phyloP scores from a whole-genome alignment of 306 rosid species.

The Dryas octopetala region DNA sequence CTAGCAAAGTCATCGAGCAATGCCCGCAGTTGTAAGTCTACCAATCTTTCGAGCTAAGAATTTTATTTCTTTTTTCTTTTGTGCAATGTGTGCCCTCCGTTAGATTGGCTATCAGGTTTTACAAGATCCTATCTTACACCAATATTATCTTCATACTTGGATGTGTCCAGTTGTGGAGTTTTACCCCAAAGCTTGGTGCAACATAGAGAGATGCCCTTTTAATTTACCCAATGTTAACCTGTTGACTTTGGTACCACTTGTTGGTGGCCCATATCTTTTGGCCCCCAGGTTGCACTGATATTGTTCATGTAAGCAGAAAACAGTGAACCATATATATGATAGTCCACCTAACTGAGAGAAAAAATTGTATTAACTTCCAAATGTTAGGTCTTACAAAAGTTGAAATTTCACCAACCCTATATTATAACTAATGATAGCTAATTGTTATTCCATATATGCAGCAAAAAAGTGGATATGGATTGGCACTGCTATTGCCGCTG shows the following conservation, averaged over 20 bases:
- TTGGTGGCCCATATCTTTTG: too few species aligned
- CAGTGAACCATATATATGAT: background rate
- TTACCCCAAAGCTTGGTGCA: too few species aligned
- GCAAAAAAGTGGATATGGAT: slow-evolving; percentile 21
- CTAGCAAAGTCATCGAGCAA: background rate
- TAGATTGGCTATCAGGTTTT: background rate
- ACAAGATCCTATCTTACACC: background rate
- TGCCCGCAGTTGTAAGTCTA: background rate
- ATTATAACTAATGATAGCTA: background rate
- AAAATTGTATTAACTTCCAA: background rate
- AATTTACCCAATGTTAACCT: too few species aligned
- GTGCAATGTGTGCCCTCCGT: too few species aligned
- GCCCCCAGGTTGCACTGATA: too few species aligned
- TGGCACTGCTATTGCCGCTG: background rate
- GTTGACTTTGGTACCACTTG: too few species aligned
- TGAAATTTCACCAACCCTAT: background rate
- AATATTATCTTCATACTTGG: too few species aligned
- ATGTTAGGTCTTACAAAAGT: background rate
- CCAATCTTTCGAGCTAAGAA: background rate
- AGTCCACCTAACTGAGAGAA: background rate
- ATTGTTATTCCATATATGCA: background rate
- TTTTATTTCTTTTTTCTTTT: too few species aligned
- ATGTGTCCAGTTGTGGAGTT: too few species aligned
- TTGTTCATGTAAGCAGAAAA: too few species aligned
- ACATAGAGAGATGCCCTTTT: too few species aligned